A percentile compares a stretch with the other conserved stretches of the same genome.
Evolutionary conservation across 2,329 filamentous ascomycete genomes (phyloP).

Genomic region (Nemania sp.): DNA sequence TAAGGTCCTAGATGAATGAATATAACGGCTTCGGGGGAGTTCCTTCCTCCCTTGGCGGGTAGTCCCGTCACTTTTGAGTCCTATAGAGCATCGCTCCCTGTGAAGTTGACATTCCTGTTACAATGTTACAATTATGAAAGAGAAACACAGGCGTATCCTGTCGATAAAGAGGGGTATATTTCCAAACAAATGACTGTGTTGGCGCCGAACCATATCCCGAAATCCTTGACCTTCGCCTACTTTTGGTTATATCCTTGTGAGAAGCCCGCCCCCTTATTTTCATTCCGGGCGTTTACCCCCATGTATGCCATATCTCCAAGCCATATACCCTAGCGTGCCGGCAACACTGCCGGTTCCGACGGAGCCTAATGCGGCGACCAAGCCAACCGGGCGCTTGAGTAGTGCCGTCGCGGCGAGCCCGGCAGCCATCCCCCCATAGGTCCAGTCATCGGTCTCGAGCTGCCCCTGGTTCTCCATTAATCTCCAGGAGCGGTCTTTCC

Average conservation of each 20-base stretch:
- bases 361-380: constrained; percentile 50
- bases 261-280: not conserved
- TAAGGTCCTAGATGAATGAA: not conserved
- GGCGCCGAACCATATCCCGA: not conserved
- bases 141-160: not conserved
- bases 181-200: not conserved
- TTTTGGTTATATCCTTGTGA: not conserved
- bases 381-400: constrained; percentile 39
- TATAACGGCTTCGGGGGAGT: not conserved
- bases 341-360: constrained; percentile 53
- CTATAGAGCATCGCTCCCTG: too few relatives aligned
- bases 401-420: constrained; percentile 38
- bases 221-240: not conserved
- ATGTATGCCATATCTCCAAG: constrained; percentile 55
- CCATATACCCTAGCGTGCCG: constrained; percentile 55
- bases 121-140: constrained; percentile 10
- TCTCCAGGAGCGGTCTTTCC: constrained; percentile 67
- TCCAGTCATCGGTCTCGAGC: constrained; percentile 61
- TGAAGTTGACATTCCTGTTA: not conserved
- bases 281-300: constrained; percentile 45
- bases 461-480: constrained; percentile 62
- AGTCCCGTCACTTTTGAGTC: too few relatives aligned
- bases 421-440: constrained; percentile 48
- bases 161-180: not conserved
- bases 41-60: too few relatives aligned